Conservation (phyloP, 2,329 filamentous ascomycete species). For the Calonectria crousiana region DNA sequence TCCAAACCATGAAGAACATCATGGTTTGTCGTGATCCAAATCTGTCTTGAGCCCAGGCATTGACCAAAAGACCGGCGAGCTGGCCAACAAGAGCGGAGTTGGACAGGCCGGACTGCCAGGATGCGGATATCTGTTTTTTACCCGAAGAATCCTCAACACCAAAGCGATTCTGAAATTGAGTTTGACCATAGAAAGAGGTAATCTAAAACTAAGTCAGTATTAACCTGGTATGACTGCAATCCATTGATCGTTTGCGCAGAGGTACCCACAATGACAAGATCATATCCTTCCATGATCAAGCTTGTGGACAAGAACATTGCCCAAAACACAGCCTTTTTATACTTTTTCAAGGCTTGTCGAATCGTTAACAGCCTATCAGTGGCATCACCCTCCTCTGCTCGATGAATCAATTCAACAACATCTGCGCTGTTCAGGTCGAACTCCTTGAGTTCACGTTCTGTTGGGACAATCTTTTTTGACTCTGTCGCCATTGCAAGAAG, state of each 20-base stretch:
- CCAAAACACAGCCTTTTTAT: slow-evolving; percentile 47
- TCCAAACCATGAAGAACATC: slow-evolving; percentile 37
- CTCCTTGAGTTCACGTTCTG: slow-evolving; percentile 27
- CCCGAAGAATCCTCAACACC: slow-evolving; percentile 28
- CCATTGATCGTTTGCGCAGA: slow-evolving; percentile 10
- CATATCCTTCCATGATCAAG: slow-evolving; percentile 49
- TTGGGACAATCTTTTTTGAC: slow-evolving; percentile 29
- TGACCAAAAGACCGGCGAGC: slow-evolving; percentile 57
- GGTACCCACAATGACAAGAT: slow-evolving; percentile 50
- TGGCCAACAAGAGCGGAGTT: slow-evolving; percentile 58
- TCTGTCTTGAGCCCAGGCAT: slow-evolving; percentile 55
- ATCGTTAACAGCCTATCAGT: slow-evolving; percentile 41
- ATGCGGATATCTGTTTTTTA: slow-evolving; percentile 54
- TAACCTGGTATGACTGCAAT: background rate
- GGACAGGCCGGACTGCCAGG: slow-evolving; percentile 60
- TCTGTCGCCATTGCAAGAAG: slow-evolving; percentile 8
- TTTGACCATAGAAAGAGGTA: slow-evolving; percentile 32
- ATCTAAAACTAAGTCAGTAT: background rate
- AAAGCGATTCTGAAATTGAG: slow-evolving; percentile 31
- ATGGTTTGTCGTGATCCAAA: slow-evolving; percentile 44
- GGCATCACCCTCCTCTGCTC: slow-evolving; percentile 29
- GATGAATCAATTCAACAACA: slow-evolving; percentile 27
- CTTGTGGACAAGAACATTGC: slow-evolving; percentile 42
- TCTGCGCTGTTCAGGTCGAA: slow-evolving; percentile 26
- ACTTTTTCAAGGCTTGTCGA: slow-evolving; percentile 41